phyloP scores from a whole-genome alignment of 2,329 filamentous ascomycete species.

The Zalaria obscura region DNA sequence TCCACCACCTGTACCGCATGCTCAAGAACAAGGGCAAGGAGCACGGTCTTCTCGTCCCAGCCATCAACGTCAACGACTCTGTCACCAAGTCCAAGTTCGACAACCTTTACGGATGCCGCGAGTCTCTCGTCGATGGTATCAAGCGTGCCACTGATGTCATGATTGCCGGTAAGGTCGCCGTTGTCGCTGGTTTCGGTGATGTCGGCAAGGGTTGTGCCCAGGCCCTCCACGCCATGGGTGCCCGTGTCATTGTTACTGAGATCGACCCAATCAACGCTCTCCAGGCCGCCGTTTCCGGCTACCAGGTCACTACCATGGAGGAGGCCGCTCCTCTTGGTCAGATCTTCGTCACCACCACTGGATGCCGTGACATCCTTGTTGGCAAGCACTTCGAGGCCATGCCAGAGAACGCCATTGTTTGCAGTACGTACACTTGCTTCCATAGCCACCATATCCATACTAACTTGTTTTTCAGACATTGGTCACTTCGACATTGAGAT shows the following conservation, averaged over 20 bases:
- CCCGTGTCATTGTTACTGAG: constrained; percentile 90
- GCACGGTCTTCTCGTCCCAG: constrained; percentile 64
- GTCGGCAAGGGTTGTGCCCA: constrained; percentile 97
- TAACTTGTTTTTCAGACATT: constrained; percentile 44
- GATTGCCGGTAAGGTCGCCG: constrained; percentile 97
- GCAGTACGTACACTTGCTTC: constrained; percentile 35
- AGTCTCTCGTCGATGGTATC: constrained; percentile 97
- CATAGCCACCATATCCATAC: too few relatives aligned
- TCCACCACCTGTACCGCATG: constrained; percentile 99
- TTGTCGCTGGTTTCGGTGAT: constrained; percentile 96
- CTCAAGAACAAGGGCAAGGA: constrained; percentile 64
- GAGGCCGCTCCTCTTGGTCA: constrained; percentile 79
- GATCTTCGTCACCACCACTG: constrained; percentile 98
- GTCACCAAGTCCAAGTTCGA: constrained; percentile 99
- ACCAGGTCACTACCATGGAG: constrained; percentile 95
- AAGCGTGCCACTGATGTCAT: constrained; percentile 99
- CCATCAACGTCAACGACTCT: constrained; percentile 99
- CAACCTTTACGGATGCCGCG: constrained; percentile 98
- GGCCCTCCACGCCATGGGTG: constrained; percentile 94
- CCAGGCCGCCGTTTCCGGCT: constrained; percentile 94
- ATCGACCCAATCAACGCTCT: constrained; percentile 99
- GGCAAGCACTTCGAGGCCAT: constrained; percentile 88
- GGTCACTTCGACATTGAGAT: constrained; percentile 99
- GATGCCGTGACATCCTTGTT: constrained; percentile 94
- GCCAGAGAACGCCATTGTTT: constrained; percentile 96